Conservation (phyloP, 768 basidiomycete genomes). For the Xerocomellus intermedius region DNA sequence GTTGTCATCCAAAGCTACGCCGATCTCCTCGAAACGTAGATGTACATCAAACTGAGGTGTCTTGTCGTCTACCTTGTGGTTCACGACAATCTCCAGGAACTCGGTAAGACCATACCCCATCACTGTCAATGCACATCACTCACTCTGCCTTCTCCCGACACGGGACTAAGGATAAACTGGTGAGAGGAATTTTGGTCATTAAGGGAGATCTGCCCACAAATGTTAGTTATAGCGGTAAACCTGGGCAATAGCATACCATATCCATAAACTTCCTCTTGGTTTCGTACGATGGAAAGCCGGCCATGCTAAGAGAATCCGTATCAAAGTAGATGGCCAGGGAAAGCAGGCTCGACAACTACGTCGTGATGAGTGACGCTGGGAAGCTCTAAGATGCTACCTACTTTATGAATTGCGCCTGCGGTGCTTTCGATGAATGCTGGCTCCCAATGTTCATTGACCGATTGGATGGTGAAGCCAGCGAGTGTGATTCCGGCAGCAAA, state of each 20-base stretch:
- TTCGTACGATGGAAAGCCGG: conserved; percentile 61
- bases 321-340: conserved; percentile 94
- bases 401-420: conserved; percentile 87
- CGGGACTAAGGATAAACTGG: conserved; percentile 94
- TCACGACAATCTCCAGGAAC: conserved; percentile 67
- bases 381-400: conserved; percentile 23
- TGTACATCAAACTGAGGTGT: conserved; percentile 87
- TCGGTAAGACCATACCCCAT: conserved; percentile 1
- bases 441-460: conserved; percentile 85
- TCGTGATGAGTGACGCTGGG: conserved; percentile 3
- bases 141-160: conserved; percentile 91
- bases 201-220: conserved; percentile 46
- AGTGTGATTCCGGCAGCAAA: conserved; percentile 92
- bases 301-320: conserved; percentile 82
- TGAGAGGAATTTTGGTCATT: conserved; percentile 49
- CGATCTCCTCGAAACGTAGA: conserved; percentile 90
- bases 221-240: conserved; percentile 9
- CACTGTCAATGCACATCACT: conserved; percentile 22
- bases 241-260: conserved; percentile 46
- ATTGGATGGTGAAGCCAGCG: conserved; percentile 82
- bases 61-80: conserved; percentile 68
- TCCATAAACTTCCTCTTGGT: conserved; percentile 70
- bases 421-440: conserved; percentile 92
- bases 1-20: conserved; percentile 84
- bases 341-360: conserved; percentile 77